Base-by-base conservation (phyloP, 1,284 basidiomycete species). In the Ceratobasidium papillatum region DNA sequence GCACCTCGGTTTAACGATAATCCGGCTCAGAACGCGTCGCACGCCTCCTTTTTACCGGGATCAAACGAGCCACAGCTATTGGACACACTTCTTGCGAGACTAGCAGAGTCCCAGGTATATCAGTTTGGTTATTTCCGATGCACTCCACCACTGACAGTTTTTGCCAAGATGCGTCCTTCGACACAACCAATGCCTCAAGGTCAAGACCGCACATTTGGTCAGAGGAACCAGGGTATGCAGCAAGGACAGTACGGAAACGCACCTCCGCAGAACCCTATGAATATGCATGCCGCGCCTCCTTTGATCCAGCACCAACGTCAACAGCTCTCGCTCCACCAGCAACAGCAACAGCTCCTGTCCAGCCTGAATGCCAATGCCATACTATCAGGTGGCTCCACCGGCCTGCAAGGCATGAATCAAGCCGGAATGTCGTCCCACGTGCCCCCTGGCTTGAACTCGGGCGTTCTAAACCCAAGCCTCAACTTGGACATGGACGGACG, bases 401-500 rank as follows among this genome's bases (percentile, higher is more conserved):
- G 25, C 22, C 17, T 61, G 2, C 68, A 72, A 30, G 25, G 38
- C 56, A 45, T 72, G 30, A 49, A 49, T 27, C 68, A 72, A 22
- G 56, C 30, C 45, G 56, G 56, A 3, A 7, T 30, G 25, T 30
- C 68, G 3, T 5, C 32, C 14, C 68, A 59, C 22, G n/a, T 38
- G 36, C 32, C 56, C 17, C 3, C 9, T 17, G 56, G 43, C n/a
- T 9, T 72, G 34, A 72, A 56, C 32, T 49, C 68, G 25, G 56
- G 56, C 8, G 11, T 61, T 22, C 25, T 74, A 54, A 75, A 62
- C 41, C 76, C 74, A 36, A 69, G 54, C 43, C 66, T 69, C 30
- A 63, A 73, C 17, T 41, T 51, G 30, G 77, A 77, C 43, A 51
- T 73, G 62, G 91, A 93, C 78, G 86, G 91, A 74, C 88, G 86